Evolutionary conservation across 352 stramenopile species (phyloP).

Genomic region (Aphanomyces euteiches): DNA sequence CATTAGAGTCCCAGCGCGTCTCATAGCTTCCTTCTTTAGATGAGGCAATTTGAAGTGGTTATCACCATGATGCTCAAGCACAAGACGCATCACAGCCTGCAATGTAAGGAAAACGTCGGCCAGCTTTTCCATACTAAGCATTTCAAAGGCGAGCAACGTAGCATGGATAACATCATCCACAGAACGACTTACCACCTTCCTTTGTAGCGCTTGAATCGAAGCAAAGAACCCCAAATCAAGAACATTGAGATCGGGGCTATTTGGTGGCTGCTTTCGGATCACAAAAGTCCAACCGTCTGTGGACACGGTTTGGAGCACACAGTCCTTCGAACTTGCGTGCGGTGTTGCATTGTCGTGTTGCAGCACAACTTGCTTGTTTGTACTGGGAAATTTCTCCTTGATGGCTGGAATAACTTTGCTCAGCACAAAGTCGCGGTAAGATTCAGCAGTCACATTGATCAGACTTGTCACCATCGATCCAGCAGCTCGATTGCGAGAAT

Average conservation of each 20-base stretch:
- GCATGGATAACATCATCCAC: no score
- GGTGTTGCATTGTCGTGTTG: conserved; percentile 37
- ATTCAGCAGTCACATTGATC: conserved; percentile 28
- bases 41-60: no score
- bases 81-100: no score
- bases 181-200: no score
- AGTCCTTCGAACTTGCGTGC: conserved; percentile 29
- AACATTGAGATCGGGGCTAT: conserved; percentile 38
- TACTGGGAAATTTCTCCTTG: conserved; percentile 28
- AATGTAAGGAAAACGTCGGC: no score
- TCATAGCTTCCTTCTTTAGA: no score
- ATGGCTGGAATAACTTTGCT: conserved; percentile 34
- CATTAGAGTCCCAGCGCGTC: not conserved
- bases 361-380: conserved; percentile 12
- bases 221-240: no score
- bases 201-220: no score
- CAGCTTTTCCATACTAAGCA: no score
- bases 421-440: no score
- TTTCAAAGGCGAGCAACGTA: no score
- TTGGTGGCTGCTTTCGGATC: conserved; percentile 32
- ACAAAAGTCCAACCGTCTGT: conserved; percentile 33
- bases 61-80: no score
- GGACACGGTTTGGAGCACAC: conserved; percentile 16
- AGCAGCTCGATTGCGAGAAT: not conserved
- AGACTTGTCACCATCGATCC: not conserved